Evolutionary conservation across 805 yeast species (phyloP).

Genomic region (Ogataea allantospora): DNA sequence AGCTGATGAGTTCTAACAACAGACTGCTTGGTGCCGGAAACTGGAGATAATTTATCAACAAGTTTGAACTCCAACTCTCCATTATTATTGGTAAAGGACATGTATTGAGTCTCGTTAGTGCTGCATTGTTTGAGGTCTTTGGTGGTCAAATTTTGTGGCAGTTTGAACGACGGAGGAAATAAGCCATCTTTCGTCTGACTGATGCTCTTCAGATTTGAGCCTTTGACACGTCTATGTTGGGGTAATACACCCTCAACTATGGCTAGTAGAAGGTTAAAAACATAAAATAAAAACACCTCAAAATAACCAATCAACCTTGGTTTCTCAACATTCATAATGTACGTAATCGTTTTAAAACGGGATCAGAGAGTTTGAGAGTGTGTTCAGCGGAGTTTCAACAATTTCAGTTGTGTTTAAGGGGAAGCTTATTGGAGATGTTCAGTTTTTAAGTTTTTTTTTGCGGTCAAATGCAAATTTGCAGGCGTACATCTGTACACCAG

Average conservation of each 20-base stretch:
- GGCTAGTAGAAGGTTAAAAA: background rate
- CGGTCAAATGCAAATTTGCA: slow-evolving; percentile 4
- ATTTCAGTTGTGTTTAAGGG: too few relatives aligned
- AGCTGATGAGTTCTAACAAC: background rate
- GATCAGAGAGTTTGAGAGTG: too few relatives aligned
- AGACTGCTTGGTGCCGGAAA: slow-evolving; percentile 26
- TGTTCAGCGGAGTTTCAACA: too few relatives aligned
- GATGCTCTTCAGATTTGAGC: background rate
- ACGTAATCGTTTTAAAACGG: background rate
- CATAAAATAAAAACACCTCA: background rate
- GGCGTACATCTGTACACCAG: slow-evolving; percentile 5
- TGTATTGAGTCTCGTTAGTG: slow-evolving; percentile 45
- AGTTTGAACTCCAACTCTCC: slow-evolving; percentile 62
- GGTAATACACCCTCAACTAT: slow-evolving; percentile 3
- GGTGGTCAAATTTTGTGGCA: slow-evolving; percentile 19
- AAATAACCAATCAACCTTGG: slow-evolving; percentile 3
- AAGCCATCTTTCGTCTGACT: slow-evolving; percentile 11
- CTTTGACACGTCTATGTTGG: background rate
- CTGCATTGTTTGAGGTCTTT: slow-evolving; percentile 40
- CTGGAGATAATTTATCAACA: slow-evolving; percentile 38
- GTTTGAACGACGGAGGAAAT: slow-evolving; percentile 14
- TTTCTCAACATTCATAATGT: background rate
- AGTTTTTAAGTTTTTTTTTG: slow-evolving; percentile 3
- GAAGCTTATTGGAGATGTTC: background rate
- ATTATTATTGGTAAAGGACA: slow-evolving; percentile 49